Base-by-base conservation (phyloP, 352 stramenopile genomes). In the Phytopythium boreale region DNA sequence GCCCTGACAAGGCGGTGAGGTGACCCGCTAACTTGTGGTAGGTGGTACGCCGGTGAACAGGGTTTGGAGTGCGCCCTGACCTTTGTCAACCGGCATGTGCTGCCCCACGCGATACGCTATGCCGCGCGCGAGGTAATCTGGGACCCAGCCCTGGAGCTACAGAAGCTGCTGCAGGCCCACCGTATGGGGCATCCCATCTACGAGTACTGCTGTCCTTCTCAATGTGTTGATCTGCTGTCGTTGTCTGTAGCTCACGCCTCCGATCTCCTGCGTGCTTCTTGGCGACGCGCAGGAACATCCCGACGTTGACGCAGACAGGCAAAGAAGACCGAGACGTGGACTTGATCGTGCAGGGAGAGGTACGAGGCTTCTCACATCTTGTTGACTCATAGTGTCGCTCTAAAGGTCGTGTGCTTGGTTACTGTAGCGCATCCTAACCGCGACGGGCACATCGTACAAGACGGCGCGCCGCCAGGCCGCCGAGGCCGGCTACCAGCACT, bases 11-110 rank as follows among this genome's bases (percentile, higher is more conserved):
- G 4, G 10, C 34, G 9, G 20, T 22, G 26, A 22, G 36, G n/a
- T 22, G 51, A 43, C 43, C 17, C 27, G 24, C 22, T 31, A 1
- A 29, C 47, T n/a, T n/a, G n/a, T 29, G 47, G 1, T 53, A 34
- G 43, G n/a, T 14, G 43, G 22, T 53, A 4, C 6, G 14, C 1
- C 39, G 36, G 24, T 17, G 11, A 20, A 5, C 53, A 82, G 76
- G 78, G 78, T 15, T 56, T 89, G 9, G 74, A 76, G 9, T 49
- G 41, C 7, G 76, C 76, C 31, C 46, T 89, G 6, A 56, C 57
- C 17, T 87, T 88, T 43, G 69, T 89, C 8, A 89, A 87, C 63
- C 66, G 67, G 0, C 58, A 69, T 22, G 69, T 88, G 29, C 43
- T 82, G 22, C 76, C 78, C 4, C 71, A 75, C 2, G 71, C 76